Evolutionary conservation across 352 stramenopile genomes (phyloP).

Genomic region (Phytophthora fragariae): DNA sequence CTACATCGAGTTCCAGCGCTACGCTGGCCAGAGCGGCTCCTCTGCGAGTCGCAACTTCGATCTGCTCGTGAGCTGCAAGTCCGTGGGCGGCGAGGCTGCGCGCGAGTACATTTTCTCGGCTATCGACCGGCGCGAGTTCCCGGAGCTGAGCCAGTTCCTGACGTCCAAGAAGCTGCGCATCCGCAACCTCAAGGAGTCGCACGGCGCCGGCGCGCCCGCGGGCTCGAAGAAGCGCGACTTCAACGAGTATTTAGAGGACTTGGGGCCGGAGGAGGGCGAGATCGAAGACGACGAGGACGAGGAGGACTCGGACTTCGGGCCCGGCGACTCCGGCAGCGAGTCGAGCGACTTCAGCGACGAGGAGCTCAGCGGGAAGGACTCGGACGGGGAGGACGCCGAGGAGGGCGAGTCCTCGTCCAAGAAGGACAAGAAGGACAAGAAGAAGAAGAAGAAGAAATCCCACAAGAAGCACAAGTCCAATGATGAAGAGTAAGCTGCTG

Average conservation of each 20-base stretch:
- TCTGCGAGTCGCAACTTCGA: constrained; percentile 97
- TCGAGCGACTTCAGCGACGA: constrained; percentile 89
- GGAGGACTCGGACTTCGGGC: constrained; percentile 95
- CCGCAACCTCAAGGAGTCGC: constrained; percentile 92
- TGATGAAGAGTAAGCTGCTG: constrained; percentile 36
- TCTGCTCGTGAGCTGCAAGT: constrained; percentile 93
- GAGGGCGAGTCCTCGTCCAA: constrained; percentile 50
- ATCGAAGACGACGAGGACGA: constrained; percentile 91
- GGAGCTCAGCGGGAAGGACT: constrained; percentile 79
- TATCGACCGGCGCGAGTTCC: constrained; percentile 97
- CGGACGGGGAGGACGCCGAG: constrained; percentile 63
- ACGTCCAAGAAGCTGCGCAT: constrained; percentile 95
- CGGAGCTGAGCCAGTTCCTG: constrained; percentile 95
- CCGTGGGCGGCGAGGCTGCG: constrained; percentile 78
- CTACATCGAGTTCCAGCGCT: constrained; percentile 98
- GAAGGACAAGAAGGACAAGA: constrained; percentile 64
- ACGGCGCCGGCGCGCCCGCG: constrained; percentile 40
- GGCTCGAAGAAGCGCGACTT: constrained; percentile 81
- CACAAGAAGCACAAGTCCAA: constrained; percentile 62
- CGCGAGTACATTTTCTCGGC: constrained; percentile 95
- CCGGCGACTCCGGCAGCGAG: constrained; percentile 68
- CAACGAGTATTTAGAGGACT: constrained; percentile 81
- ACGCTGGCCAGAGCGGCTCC: constrained; percentile 89
- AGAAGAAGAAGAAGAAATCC: constrained; percentile 66
- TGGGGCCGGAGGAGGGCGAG: constrained; percentile 87